phyloP scores from a whole-genome alignment of 2,329 filamentous ascomycete genomes.

The Diplodia corticola region DNA sequence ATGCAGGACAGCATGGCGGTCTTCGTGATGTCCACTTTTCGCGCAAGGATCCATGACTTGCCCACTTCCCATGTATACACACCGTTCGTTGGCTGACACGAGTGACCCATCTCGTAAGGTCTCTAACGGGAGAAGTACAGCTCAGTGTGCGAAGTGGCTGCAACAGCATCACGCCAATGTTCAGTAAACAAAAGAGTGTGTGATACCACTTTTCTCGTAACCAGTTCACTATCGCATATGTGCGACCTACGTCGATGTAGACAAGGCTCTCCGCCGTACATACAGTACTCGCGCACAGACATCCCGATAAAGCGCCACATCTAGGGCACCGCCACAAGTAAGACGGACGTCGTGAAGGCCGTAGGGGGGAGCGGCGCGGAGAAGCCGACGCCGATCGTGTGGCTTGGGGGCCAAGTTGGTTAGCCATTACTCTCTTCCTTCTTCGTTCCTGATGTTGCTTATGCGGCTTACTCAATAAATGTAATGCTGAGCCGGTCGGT shows the following conservation, averaged over 20 bases:
- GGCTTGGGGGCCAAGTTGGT: background rate
- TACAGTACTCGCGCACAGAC: background rate
- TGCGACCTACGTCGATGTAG: too few relatives aligned
- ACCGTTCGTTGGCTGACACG: background rate
- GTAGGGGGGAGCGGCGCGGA: background rate
- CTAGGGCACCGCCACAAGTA: too few relatives aligned
- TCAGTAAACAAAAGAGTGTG: too few relatives aligned
- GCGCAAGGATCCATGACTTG: background rate
- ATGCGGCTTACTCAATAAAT: background rate
- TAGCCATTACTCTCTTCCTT: background rate
- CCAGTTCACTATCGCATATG: too few relatives aligned
- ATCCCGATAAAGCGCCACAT: background rate
- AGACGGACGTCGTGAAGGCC: background rate
- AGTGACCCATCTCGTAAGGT: background rate
- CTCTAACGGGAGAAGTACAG: background rate
- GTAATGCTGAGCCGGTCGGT: background rate
- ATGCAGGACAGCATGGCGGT: background rate
- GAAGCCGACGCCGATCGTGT: slow-evolving; percentile 4
- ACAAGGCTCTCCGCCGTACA: too few relatives aligned
- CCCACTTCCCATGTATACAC: background rate
- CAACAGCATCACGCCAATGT: background rate
- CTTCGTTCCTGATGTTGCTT: background rate
- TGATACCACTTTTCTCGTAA: too few relatives aligned
- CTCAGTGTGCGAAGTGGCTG: background rate
- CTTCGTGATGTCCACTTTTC: too few relatives aligned